Evolutionary conservation across 192 early-diverging fungal species (phyloP), one percentile per base, ranked within the genome.

Genomic region (Rhizophlyctis rosea): DNA sequence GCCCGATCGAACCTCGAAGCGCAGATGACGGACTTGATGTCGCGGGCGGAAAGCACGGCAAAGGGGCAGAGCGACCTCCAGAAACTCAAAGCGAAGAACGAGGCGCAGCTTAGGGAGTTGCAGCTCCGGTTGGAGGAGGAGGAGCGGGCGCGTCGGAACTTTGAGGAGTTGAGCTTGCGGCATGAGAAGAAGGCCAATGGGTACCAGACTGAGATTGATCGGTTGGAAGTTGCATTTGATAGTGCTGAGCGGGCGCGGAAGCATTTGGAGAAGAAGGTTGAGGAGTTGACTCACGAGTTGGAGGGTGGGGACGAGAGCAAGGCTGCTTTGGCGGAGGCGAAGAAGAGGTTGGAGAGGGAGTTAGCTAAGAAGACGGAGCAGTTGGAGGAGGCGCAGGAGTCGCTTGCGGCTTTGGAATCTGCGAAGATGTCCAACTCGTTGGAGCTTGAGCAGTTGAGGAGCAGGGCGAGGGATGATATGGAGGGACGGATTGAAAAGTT

Each of bases 401-500:
- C 80, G 2, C 65, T 82, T 14, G 81, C 79, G 53, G 68, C 59
- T 3, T 72, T 90, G 48, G 80, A 81, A 57, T 68, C 77, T 14
- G 80, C 80, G 59, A 74, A 79, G 54, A 29, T 61, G 4, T 50
- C 56, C 25, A 68, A 67, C 34, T 66, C 78, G 2, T 71, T 65
- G 0, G 86, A 88, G 31, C 56, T 84, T 3, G 86, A 87, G 31
- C 65, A 78, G 18, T 58, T 88, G 13, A 74, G 83, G 24, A 74
- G 64, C 54, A 80, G 76, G 63, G 77, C 86, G n/a, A 68, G 81
- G 47, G 71, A 81, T 0, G 90, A 92, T 49, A 76, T 84, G 44
- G 89, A 90, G 47, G 87, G 81, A 57, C 86, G 83, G 35, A 71
- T 94, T 47, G 86, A 86, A 27, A 85, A 86, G 47, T 76, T 92